These are phyloP conservation scores for Agaricus sinodeliciosus DNA, from an alignment of 768 basidiomycete genomes.

Conservation along the genomic window DNA sequence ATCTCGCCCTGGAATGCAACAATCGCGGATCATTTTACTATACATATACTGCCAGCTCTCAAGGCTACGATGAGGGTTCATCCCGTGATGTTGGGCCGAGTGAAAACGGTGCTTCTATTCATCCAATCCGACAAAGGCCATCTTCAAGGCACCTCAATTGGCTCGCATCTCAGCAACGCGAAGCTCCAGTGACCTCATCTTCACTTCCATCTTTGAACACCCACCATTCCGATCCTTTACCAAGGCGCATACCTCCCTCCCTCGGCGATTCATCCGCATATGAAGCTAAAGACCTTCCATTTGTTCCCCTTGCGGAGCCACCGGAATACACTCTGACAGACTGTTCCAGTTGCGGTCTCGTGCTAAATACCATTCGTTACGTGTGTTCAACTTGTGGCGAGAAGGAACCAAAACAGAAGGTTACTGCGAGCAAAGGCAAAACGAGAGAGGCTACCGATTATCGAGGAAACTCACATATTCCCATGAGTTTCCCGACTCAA, in stretches of 20 bases:
- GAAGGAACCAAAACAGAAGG: constrained; percentile 39
- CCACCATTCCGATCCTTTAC: constrained; percentile 22
- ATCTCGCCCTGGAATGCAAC: constrained; percentile 61
- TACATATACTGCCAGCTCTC: constrained; percentile 56
- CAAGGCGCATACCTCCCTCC: constrained; percentile 10
- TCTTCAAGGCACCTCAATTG: constrained; percentile 63
- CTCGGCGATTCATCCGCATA: constrained; percentile 17
- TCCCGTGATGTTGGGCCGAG: constrained; percentile 17
- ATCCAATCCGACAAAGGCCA: constrained; percentile 38
- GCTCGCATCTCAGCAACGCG: constrained; percentile 47
- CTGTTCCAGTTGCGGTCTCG: constrained; percentile 75
- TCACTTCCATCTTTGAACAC: constrained; percentile 21
- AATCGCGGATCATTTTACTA: constrained; percentile 72
- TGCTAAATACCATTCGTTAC: constrained; percentile 81
- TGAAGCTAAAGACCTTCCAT: constrained; percentile 43
- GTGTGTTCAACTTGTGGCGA: constrained; percentile 87
- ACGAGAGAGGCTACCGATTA: constrained; percentile 26
- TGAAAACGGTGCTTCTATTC: constrained; percentile 19
- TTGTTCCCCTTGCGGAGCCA: constrained; percentile 38
- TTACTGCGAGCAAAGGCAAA: constrained; percentile 35
- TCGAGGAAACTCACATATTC: neutral
- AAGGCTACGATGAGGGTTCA: constrained; percentile 41
- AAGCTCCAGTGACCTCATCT: constrained; percentile 8
- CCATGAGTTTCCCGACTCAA: neutral
- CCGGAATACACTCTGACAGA: constrained; percentile 62